Conservation (phyloP, 495 filamentous ascomycete genomes). For the Penicillium longicatenatum region DNA sequence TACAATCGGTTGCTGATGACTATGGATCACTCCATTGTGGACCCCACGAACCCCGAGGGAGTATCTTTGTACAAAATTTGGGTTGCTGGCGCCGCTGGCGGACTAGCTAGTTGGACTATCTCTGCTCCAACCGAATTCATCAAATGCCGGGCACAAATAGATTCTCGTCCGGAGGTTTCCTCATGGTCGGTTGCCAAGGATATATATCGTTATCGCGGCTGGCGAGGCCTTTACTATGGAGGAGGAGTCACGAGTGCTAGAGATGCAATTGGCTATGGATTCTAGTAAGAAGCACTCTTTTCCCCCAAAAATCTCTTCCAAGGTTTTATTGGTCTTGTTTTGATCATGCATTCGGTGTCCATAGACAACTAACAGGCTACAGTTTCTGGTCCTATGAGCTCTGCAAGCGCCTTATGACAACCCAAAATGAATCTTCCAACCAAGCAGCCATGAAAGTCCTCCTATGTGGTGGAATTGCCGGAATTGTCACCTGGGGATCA, state of each 20-base stretch:
- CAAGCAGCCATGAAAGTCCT: conserved; percentile 64
- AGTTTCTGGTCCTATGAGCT: conserved; percentile 88
- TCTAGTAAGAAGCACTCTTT: conserved; percentile 62
- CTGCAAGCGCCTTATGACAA: conserved; percentile 55
- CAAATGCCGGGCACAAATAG: conserved; percentile 79
- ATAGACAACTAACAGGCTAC: neutral
- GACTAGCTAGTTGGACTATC: conserved; percentile 78
- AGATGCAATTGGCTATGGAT: conserved; percentile 87
- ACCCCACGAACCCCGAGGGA: conserved; percentile 40
- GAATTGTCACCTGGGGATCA: conserved; percentile 80
- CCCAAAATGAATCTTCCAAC: conserved; percentile 38
- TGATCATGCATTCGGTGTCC: neutral
- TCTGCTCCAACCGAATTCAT: conserved; percentile 85
- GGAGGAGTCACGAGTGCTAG: conserved; percentile 76
- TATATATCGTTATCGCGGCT: conserved; percentile 60
- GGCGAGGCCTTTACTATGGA: conserved; percentile 73
- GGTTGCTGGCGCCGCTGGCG: conserved; percentile 73
- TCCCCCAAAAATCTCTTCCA: neutral
- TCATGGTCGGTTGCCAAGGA: conserved; percentile 65
- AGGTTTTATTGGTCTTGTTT: too few relatives aligned
- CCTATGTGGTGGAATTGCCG: conserved; percentile 82
- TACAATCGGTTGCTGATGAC: conserved; percentile 75
- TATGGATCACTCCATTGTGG: conserved; percentile 48
- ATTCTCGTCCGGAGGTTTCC: conserved; percentile 36
- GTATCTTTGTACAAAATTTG: conserved; percentile 57